phyloP scores from a whole-genome alignment of 2,329 filamentous ascomycete species.

The Aureobasidium sp. region DNA sequence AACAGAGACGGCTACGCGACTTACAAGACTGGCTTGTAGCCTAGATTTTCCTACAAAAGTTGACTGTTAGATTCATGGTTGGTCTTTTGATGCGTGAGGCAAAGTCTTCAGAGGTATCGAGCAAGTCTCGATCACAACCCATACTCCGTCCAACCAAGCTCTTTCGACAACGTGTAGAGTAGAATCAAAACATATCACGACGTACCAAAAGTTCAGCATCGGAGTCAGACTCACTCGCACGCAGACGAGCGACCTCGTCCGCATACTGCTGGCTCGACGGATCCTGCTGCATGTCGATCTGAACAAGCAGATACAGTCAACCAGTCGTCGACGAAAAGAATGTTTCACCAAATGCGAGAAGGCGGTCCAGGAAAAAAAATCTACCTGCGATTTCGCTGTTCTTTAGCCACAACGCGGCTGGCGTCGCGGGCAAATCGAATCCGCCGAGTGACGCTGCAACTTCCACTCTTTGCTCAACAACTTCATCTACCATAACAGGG shows the following conservation, averaged over 20 bases:
- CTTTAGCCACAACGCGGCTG: background rate
- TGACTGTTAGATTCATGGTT: background rate
- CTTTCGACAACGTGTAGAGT: background rate
- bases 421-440: background rate
- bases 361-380: background rate
- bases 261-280: slow-evolving; percentile 5
- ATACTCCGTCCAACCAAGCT: background rate
- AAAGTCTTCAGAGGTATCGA: background rate
- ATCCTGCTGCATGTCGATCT: background rate
- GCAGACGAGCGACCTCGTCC: slow-evolving; percentile 1
- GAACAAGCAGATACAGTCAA: background rate
- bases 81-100: background rate
- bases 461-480: background rate
- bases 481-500: background rate
- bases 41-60: background rate
- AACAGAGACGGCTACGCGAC: background rate
- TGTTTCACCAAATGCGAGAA: background rate
- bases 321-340: background rate
- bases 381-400: background rate
- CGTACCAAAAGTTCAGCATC: slow-evolving; percentile 7
- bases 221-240: slow-evolving; percentile 3
- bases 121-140: background rate
- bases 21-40: slow-evolving; percentile 7
- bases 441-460: background rate
- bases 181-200: background rate